Percentiles rank a stretch among this genome's conserved stretches.
phyloP scores from a whole-genome alignment of 139 green algal genomes.

The Mychonastes homosphaera region DNA sequence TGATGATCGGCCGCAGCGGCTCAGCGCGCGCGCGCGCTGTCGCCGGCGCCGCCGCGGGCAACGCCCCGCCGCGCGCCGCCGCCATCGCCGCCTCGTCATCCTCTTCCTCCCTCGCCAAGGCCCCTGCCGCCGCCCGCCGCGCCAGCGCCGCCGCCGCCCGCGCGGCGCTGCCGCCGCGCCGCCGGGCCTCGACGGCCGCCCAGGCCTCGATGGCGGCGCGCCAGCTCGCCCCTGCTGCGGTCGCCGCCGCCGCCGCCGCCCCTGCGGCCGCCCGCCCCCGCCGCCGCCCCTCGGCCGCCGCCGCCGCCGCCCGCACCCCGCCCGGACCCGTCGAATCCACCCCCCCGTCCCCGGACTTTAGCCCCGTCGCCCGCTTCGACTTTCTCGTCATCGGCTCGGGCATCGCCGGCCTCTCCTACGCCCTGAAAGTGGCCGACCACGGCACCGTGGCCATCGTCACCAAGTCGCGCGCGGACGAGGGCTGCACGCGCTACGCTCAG shows the following conservation, averaged over 20 bases:
- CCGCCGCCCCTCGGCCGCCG: not conserved
- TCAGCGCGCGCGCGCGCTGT: too few species aligned
- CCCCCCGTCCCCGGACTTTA: not conserved
- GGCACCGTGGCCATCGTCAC: constrained; percentile 89
- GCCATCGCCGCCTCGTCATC: not conserved
- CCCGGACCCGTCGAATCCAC: not conserved
- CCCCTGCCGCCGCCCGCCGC: not conserved
- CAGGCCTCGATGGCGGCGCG: too few species aligned
- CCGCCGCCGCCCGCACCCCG: not conserved
- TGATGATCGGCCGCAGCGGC: too few species aligned
- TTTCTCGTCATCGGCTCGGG: constrained; percentile 90
- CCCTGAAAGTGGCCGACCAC: constrained; percentile 83
- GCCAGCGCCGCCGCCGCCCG: too few species aligned
- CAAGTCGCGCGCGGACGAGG: constrained; percentile 70
- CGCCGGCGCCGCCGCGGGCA: too few species aligned
- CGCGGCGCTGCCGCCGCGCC: not conserved
- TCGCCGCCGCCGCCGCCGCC: not conserved
- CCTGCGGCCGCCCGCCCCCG: not conserved
- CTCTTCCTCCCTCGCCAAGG: not conserved
- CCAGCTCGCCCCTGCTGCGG: too few species aligned
- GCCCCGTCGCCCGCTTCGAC: constrained; percentile 50
- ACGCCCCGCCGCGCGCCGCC: too few species aligned
- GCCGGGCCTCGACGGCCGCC: too few species aligned
- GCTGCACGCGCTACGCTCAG: constrained; percentile 82
- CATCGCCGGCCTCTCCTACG: constrained; percentile 92